Percentiles rank a stretch among this genome's conserved stretches.
phyloP scores from a whole-genome alignment of 2,329 filamentous ascomycete genomes.

The Phaeomoniella chlamydospora region DNA sequence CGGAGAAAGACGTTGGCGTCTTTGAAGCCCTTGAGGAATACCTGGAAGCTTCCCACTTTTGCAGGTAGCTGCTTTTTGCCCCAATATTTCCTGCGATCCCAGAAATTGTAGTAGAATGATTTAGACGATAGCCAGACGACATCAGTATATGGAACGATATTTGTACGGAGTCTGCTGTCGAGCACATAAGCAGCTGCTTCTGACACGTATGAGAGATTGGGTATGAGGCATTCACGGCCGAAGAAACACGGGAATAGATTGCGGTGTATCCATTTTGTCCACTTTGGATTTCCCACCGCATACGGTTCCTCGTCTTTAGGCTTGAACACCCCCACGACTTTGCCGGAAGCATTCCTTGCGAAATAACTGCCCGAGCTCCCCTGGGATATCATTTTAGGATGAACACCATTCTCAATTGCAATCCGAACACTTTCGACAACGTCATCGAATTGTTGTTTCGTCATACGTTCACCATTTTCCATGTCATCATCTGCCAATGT shows the following conservation, averaged over 20 bases:
- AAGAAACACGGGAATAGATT: slow-evolving; percentile 98
- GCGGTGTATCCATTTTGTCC: slow-evolving; percentile 99
- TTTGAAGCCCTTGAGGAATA: slow-evolving; percentile 93
- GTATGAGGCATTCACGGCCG: slow-evolving; percentile 85
- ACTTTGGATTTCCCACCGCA: slow-evolving; percentile 91
- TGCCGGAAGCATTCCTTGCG: slow-evolving; percentile 77
- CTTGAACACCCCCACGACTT: slow-evolving; percentile 95
- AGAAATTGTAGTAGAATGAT: slow-evolving; percentile 96
- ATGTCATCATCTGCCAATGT: slow-evolving; percentile 45
- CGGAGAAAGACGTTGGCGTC: slow-evolving; percentile 91
- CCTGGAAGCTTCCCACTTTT: slow-evolving; percentile 92
- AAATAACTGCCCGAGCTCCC: slow-evolving; percentile 98
- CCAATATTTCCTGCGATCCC: slow-evolving; percentile 80
- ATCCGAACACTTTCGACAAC: slow-evolving; percentile 79
- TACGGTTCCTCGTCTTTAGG: slow-evolving; percentile 98
- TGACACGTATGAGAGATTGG: slow-evolving; percentile 93
- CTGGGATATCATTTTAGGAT: slow-evolving; percentile 92
- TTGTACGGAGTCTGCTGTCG: slow-evolving; percentile 75
- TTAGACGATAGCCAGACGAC: slow-evolving; percentile 90
- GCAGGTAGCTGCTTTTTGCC: slow-evolving; percentile 76
- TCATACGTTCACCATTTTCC: slow-evolving; percentile 52
- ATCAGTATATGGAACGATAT: slow-evolving; percentile 92
- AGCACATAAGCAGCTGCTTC: slow-evolving; percentile 95
- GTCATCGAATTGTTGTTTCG: slow-evolving; percentile 68
- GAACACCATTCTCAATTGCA: slow-evolving; percentile 79